These are phyloP conservation scores for Zychaea mexicana DNA, from an alignment of 371 early-diverging fungal species.

Conservation along the genomic window DNA sequence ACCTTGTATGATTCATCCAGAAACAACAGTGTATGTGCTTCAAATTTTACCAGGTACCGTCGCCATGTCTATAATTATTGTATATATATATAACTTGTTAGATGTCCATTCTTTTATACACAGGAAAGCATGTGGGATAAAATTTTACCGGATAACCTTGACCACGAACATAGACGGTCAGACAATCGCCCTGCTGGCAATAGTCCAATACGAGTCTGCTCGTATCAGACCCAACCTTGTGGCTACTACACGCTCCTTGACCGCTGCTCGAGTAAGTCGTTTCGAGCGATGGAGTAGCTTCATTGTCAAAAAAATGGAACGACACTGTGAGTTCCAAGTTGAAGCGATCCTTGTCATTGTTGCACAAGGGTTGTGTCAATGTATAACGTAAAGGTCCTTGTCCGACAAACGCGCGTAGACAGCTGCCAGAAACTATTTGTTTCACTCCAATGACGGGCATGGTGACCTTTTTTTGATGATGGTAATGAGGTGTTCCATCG, in stretches of 20 bases:
- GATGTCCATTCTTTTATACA: no score
- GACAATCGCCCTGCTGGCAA: conserved; percentile 28
- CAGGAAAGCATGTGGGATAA: no score
- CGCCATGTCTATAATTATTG: conserved; percentile 15
- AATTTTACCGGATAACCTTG: conserved; percentile 26
- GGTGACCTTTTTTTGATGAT: no score
- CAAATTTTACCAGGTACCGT: conserved; percentile 16
- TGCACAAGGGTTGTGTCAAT: conserved; percentile 5
- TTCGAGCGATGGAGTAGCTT: not conserved
- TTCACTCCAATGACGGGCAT: conserved; percentile 6
- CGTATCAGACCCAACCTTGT: not conserved
- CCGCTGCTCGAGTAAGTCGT: not conserved
- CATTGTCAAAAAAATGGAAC: not conserved
- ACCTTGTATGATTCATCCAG: conserved; percentile 13
- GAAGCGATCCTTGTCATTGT: not conserved
- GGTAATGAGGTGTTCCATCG: not conserved
- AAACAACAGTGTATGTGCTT: not conserved
- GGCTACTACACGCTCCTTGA: not conserved
- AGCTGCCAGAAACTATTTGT: conserved; percentile 9
- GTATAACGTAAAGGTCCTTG: conserved; percentile 6
- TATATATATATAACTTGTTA: no score
- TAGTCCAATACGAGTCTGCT: not conserved
- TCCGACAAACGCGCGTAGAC: not conserved
- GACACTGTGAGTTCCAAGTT: conserved; percentile 12
- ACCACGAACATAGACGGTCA: conserved; percentile 32